Evolutionary conservation across 495 filamentous ascomycete species (phyloP).

Genomic region (Tuber borchii): DNA sequence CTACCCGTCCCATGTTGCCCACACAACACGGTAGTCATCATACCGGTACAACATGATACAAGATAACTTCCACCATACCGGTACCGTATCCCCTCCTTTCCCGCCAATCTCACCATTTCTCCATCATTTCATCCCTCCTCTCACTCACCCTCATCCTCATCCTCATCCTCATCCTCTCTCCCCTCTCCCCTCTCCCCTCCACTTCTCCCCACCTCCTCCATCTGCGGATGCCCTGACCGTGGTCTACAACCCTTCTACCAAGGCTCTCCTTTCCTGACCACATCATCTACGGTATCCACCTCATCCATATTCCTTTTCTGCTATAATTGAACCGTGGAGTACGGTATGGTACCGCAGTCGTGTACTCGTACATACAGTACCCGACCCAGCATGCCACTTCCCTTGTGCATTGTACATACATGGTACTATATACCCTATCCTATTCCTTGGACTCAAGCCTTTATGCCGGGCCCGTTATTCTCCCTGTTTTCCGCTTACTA

Average conservation of each 20-base stretch:
- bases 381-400: conserved; percentile 32
- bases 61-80: neutral
- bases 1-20: neutral
- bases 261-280: conserved; percentile 17
- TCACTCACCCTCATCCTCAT: conserved; percentile 2
- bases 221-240: neutral
- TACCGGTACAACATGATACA: neutral
- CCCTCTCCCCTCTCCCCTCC: conserved; percentile 12
- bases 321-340: conserved; percentile 27
- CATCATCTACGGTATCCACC: neutral
- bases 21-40: neutral
- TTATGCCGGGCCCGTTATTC: neutral
- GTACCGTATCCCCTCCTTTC: neutral
- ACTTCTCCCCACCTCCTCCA: conserved; percentile 19
- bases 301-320: conserved; percentile 3
- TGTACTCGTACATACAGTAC: conserved; percentile 18
- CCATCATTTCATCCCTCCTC: conserved; percentile 25
- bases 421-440: neutral
- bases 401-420: conserved; percentile 17
- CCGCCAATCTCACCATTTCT: conserved; percentile 11
- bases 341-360: conserved; percentile 8
- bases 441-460: neutral
- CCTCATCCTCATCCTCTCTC: conserved; percentile 16
- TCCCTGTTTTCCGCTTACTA: neutral
- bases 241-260: conserved; percentile 15